phyloP scores from a whole-genome alignment of 768 basidiomycete species.

The Cystoderma amianthinum region DNA sequence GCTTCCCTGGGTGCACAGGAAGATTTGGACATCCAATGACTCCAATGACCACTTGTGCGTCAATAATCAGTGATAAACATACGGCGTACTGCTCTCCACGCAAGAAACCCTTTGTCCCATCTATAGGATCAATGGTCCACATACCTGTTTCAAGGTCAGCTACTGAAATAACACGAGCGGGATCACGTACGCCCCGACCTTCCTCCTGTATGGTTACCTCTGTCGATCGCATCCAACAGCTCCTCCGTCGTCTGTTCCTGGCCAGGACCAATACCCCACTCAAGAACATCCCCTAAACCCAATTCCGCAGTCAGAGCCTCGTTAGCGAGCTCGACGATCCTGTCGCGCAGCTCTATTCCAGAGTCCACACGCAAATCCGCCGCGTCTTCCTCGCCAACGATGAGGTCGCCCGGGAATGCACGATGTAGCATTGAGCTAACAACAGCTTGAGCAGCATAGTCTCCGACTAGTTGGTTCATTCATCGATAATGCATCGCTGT shows the following conservation, averaged over 20 bases:
- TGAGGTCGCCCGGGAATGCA: constrained; percentile 79
- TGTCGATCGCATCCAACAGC: constrained; percentile 82
- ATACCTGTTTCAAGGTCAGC: constrained; percentile 39
- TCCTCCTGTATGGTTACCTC: constrained; percentile 72
- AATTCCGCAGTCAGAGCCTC: constrained; percentile 60
- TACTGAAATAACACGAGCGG: constrained; percentile 2
- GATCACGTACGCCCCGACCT: constrained; percentile 55
- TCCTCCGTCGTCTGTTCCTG: constrained; percentile 44
- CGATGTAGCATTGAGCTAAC: constrained; percentile 72
- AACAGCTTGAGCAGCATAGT: constrained; percentile 90
- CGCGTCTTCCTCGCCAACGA: constrained; percentile 95
- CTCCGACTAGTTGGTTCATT: constrained; percentile 61
- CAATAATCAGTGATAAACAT: constrained; percentile 78
- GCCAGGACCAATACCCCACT: constrained; percentile 71
- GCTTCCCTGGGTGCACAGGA: constrained; percentile 43
- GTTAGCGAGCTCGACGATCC: constrained; percentile 79
- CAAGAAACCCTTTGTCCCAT: constrained; percentile 91
- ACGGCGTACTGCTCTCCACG: constrained; percentile 92
- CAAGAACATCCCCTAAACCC: constrained; percentile 44
- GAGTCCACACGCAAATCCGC: constrained; percentile 57
- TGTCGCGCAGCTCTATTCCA: constrained; percentile 38
- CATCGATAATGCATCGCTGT: neutral
- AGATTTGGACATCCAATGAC: constrained; percentile 94
- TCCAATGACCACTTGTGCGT: constrained; percentile 73
- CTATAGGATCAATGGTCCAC: constrained; percentile 88